Percentiles rank a stretch among this genome's conserved stretches.
These are phyloP conservation scores for Ophiocordyceps unilateralis DNA, from an alignment of 2,329 filamentous ascomycete species.

Conservation along the genomic window DNA sequence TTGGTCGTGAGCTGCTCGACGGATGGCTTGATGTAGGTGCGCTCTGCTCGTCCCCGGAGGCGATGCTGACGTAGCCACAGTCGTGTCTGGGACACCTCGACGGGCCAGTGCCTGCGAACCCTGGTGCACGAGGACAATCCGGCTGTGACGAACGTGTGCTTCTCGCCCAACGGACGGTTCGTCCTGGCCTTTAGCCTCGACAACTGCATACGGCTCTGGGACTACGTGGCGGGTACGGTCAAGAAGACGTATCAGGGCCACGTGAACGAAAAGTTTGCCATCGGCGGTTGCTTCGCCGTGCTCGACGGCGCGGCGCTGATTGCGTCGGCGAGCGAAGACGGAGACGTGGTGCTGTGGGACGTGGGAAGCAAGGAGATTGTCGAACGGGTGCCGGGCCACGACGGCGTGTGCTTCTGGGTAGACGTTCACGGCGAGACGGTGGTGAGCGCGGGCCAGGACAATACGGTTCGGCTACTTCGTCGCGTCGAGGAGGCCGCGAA, in stretches of 20 bases:
- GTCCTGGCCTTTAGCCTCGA: constrained; percentile 87
- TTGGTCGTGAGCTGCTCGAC: constrained; percentile 82
- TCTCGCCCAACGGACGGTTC: constrained; percentile 86
- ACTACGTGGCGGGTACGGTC: constrained; percentile 79
- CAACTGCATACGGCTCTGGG: constrained; percentile 79
- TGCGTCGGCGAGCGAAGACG: constrained; percentile 75
- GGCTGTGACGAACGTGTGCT: constrained; percentile 73
- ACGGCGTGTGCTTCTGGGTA: constrained; percentile 48
- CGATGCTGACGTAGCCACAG: constrained; percentile 16
- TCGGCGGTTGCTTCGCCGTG: constrained; percentile 70
- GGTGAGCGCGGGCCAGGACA: constrained; percentile 40
- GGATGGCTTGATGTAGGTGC: constrained; percentile 66
- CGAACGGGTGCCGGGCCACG: constrained; percentile 40
- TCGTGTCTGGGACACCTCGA: constrained; percentile 89
- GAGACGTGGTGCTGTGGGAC: constrained; percentile 76
- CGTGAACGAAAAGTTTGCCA: constrained; percentile 63
- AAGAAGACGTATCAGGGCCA: constrained; percentile 98
- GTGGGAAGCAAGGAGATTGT: constrained; percentile 70
- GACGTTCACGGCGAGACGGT: constrained; percentile 39
- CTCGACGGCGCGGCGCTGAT: constrained; percentile 39
- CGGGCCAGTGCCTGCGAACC: constrained; percentile 86
- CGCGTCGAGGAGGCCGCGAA: constrained; percentile 8
- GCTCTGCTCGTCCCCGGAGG: neutral
- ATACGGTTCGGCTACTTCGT: constrained; percentile 31
- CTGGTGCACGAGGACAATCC: constrained; percentile 94